Percentiles rank a stretch among this genome's conserved stretches.
Conservation (phyloP, 2,329 filamentous ascomycete genomes). For the Botrytis cinerea region DNA sequence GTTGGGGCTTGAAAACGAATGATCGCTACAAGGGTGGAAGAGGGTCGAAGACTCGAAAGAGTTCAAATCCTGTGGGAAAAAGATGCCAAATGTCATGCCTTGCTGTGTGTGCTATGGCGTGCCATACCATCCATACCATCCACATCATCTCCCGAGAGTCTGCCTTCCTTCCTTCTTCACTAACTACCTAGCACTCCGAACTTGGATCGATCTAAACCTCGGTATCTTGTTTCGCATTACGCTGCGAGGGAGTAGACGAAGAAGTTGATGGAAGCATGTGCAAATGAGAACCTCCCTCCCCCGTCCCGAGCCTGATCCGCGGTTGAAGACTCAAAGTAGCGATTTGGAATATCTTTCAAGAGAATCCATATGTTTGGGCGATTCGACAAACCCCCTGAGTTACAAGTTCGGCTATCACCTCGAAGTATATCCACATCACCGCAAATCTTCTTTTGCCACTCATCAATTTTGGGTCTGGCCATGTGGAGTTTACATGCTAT, state of each 20-base stretch:
- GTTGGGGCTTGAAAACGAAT: conserved; percentile 19
- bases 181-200: background rate
- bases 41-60: no score
- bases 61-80: background rate
- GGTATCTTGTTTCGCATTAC: background rate
- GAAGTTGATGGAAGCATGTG: background rate
- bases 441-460: conserved; percentile 4
- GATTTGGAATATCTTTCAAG: background rate
- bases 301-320: background rate
- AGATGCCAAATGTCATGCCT: background rate
- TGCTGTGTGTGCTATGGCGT: background rate
- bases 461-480: background rate
- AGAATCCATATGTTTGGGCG: background rate
- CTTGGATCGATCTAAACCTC: background rate
- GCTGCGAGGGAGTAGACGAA: background rate
- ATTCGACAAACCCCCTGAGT: conserved; percentile 2
- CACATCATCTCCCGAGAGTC: background rate
- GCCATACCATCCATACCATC: background rate
- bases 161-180: background rate
- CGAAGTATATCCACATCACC: background rate
- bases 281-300: background rate
- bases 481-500: background rate
- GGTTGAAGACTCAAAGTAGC: background rate
- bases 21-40: conserved; percentile 17
- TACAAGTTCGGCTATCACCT: background rate